Conservation (phyloP, 352 stramenopile genomes). For the Globisporangium alternatum region DNA sequence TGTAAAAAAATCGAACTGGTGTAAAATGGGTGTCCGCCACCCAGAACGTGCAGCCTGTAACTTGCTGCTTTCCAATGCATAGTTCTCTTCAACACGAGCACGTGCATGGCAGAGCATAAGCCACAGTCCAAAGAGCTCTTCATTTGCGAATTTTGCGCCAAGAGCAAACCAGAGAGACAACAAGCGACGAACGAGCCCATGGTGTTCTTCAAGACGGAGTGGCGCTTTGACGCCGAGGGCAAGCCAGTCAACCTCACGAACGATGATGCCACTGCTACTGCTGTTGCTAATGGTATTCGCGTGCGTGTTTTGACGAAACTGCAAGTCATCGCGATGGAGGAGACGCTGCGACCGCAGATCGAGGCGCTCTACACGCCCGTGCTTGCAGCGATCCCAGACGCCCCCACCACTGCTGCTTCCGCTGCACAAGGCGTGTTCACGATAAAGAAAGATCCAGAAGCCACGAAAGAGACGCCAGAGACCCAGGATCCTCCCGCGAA, state of each 20-base stretch:
- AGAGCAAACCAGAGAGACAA: background rate
- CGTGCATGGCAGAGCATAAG: too few relatives aligned
- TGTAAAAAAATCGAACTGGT: too few relatives aligned
- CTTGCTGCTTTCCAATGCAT: background rate
- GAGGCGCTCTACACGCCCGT: background rate
- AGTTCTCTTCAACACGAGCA: too few relatives aligned
- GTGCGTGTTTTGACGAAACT: background rate
- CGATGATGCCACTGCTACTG: background rate
- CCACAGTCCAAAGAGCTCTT: too few relatives aligned
- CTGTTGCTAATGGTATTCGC: background rate
- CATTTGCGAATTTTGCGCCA: background rate
- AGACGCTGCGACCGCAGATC: background rate
- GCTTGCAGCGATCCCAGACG: background rate
- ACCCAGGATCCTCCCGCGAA: background rate
- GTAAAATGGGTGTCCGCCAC: too few relatives aligned
- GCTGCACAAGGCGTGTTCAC: background rate
- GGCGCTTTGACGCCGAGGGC: constrained; percentile 2
- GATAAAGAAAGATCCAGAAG: background rate
- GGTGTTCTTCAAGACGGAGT: constrained; percentile 7
- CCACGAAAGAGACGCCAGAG: background rate
- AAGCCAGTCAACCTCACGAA: background rate
- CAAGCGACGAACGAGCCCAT: background rate
- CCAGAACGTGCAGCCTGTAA: background rate
- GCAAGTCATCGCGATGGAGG: background rate
- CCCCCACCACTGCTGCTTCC: background rate